Base-by-base conservation (phyloP, 805 yeast species). In the Ogataea corticis region DNA sequence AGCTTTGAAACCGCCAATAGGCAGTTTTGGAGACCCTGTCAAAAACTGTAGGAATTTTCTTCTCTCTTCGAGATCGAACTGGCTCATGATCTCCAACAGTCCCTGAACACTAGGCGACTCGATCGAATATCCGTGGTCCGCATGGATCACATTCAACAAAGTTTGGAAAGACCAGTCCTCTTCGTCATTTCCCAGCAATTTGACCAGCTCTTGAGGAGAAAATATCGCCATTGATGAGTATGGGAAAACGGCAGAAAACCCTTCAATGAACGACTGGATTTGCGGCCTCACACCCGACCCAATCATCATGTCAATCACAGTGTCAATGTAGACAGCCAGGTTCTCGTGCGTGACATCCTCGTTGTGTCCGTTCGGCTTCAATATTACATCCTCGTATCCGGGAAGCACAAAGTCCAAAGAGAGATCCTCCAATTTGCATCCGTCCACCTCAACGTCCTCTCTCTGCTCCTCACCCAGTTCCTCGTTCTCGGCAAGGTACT, bases 11-110 rank as follows among this genome's bases (percentile, higher is more conserved):
- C 98, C 98, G 1, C 98, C 98, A 58, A 89, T 78, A 1, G 99
- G 99, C 38, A 94, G 67, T 51, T 83, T 87, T 6, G 98, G 97
- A 1, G 97, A 82, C 0, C 98, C 98, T 0, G 98, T 92, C 49
- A 91, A 69, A 63, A 92, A 92, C 63, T 88, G 96, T 37, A 90
- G 67, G 58, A 92, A 92, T 28, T 73, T 66, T 30, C 97, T 73
- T 49, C 85, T 80, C 50, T 89, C 86, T 1, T 66, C 61, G 2
- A 55, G 54, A 25, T 66, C 59, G 50, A 90, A 84, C 6, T 69
- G 68, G 2, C 77, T 61, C 77, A 94, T 71, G 1, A 87, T 71
- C 29, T 72, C 71, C n/a, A 90, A 63, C 34, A 94, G 67, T 45
- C 76, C 71, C 46, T 73, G 75, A 3, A 92, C 79, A 0, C 84